Percentiles rank a stretch among this genome's conserved stretches.
Conservation (phyloP, 2,329 filamentous ascomycete genomes). For the Ascosphaera aggregata region DNA sequence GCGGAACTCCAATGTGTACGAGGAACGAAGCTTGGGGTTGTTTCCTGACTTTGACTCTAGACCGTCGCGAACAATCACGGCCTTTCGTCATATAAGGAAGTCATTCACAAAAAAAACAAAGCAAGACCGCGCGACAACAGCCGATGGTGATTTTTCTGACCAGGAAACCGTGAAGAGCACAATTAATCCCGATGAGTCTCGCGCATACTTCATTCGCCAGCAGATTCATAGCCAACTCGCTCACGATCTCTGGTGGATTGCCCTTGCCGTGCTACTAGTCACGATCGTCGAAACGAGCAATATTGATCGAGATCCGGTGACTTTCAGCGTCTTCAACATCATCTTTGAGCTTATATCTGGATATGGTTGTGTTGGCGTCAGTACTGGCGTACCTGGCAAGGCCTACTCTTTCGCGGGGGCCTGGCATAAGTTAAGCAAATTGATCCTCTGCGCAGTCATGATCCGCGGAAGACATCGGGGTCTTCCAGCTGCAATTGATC, state of each 20-base stretch:
- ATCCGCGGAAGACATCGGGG: constrained; percentile 31
- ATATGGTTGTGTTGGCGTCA: constrained; percentile 20
- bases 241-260: constrained; percentile 44
- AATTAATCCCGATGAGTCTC: constrained; percentile 13
- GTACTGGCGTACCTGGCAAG: constrained; percentile 20
- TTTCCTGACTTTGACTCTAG: not conserved
- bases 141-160: constrained; percentile 8
- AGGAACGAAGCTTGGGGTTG: constrained; percentile 35
- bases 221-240: constrained; percentile 41
- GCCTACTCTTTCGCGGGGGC: constrained; percentile 18
- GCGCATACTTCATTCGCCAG: constrained; percentile 27
- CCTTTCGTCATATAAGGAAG: not conserved
- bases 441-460: constrained; percentile 32
- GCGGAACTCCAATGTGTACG: constrained; percentile 44
- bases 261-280: constrained; percentile 35
- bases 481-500: constrained; percentile 31
- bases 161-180: constrained; percentile 4
- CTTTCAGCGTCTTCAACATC: not conserved
- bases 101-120: not conserved
- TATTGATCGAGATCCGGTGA: constrained; percentile 22
- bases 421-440: constrained; percentile 21
- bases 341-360: constrained; percentile 18
- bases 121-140: not conserved
- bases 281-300: constrained; percentile 34
- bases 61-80: not conserved